Evolutionary conservation across 2,329 filamentous ascomycete species (phyloP).

Genomic region (Lachnellula occidentalis): DNA sequence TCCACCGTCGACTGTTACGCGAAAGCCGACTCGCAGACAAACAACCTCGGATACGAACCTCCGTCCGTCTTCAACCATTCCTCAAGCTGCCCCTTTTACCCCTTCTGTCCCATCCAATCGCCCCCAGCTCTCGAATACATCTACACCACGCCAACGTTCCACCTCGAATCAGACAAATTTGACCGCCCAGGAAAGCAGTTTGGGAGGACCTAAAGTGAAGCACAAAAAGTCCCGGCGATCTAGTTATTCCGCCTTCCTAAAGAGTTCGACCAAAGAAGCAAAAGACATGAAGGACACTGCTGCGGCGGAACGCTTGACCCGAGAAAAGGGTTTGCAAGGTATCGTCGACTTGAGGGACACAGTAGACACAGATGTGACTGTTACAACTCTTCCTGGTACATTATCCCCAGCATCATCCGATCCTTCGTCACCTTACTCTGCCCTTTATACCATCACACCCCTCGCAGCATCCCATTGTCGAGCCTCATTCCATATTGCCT

Average conservation of each 20-base stretch:
- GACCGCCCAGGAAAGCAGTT: not conserved
- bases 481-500: slow-evolving; percentile 1
- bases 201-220: not conserved
- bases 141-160: not conserved
- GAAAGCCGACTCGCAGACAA: too few relatives aligned
- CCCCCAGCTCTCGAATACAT: not conserved
- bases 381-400: slow-evolving; percentile 27
- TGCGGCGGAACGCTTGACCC: slow-evolving; percentile 11
- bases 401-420: slow-evolving; percentile 5
- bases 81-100: not conserved
- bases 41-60: too few relatives aligned
- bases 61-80: too few relatives aligned
- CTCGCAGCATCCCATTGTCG: slow-evolving; percentile 9
- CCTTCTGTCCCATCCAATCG: not conserved
- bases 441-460: slow-evolving; percentile 3
- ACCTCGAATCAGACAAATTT: not conserved
- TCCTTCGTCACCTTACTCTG: too few relatives aligned
- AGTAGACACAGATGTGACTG: slow-evolving; percentile 27
- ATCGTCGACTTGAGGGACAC: slow-evolving; percentile 26
- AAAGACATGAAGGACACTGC: slow-evolving; percentile 3
- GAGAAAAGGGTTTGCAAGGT: slow-evolving; percentile 19
- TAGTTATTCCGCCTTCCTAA: not conserved
- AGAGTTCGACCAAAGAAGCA: not conserved
- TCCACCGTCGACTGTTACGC: not conserved
- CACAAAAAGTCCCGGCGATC: not conserved